Evolutionary conservation across 768 basidiomycete genomes (phyloP).

Genomic region (Kwoniella dejecticola): DNA sequence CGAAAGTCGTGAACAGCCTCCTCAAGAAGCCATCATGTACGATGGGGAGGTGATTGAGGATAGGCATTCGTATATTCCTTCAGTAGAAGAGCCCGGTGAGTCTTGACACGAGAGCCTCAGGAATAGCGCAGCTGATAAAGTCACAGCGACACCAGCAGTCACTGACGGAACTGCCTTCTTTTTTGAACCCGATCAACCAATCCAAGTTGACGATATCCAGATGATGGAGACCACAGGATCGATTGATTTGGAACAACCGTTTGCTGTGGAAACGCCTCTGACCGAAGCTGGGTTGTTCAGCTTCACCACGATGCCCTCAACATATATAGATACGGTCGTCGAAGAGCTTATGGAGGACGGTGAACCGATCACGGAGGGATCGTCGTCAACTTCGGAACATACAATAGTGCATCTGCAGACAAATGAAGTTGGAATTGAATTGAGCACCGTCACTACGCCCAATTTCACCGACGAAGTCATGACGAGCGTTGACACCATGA

Average conservation of each 20-base stretch:
- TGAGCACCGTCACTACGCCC: not conserved
- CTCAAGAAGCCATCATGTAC: conserved; percentile 12
- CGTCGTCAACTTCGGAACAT: not conserved
- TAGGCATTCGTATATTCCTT: not conserved
- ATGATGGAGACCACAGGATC: too few relatives aligned
- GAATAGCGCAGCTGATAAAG: too few relatives aligned
- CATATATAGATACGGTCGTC: not conserved
- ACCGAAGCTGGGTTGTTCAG: too few relatives aligned
- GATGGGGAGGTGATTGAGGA: conserved; percentile 21
- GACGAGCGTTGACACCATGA: not conserved
- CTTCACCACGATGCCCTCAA: too few relatives aligned
- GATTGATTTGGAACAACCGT: too few relatives aligned
- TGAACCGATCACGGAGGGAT: not conserved
- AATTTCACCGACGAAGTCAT: conserved; percentile 11
- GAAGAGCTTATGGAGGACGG: not conserved
- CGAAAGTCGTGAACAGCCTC: not conserved
- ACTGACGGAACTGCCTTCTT: too few relatives aligned
- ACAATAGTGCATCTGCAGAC: not conserved
- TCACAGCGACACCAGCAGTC: too few relatives aligned
- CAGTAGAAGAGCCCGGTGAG: not conserved
- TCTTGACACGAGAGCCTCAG: not conserved
- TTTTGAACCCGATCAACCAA: too few relatives aligned
- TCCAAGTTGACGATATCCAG: too few relatives aligned
- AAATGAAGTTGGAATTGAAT: not conserved
- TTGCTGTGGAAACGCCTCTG: too few relatives aligned